These are phyloP conservation scores for Tuber melanosporum DNA, from an alignment of 495 filamentous ascomycete species.

Conservation along the genomic window DNA sequence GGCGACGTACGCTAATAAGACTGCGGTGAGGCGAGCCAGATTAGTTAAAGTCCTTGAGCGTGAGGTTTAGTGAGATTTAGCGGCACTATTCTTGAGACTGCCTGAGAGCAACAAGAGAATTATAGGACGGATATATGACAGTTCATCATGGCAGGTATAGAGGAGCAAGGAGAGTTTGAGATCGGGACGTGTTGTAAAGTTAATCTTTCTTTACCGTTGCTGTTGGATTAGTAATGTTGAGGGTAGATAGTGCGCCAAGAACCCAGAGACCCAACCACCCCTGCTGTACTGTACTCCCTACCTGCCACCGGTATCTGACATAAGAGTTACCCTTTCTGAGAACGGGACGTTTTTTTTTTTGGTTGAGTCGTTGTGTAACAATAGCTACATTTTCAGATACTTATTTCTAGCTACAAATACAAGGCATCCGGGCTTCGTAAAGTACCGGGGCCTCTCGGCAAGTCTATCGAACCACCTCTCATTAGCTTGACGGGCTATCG, in stretches of 20 bases:
- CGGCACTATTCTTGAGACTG: background rate
- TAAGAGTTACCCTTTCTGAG: too few relatives aligned
- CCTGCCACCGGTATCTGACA: too few relatives aligned
- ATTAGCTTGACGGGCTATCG: background rate
- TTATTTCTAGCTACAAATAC: too few relatives aligned
- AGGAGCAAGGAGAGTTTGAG: background rate
- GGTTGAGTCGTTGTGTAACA: too few relatives aligned
- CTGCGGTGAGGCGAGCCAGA: background rate
- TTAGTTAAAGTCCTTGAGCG: background rate
- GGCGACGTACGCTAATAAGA: background rate
- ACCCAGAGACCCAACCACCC: background rate
- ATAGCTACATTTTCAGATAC: too few relatives aligned
- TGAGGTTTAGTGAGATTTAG: background rate
- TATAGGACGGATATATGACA: background rate
- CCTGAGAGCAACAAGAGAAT: background rate
- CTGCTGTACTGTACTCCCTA: background rate
- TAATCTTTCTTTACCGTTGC: background rate
- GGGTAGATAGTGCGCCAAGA: background rate
- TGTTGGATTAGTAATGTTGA: background rate
- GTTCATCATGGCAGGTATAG: background rate
- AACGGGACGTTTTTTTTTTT: too few relatives aligned
- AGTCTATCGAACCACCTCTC: background rate
- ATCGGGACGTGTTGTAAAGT: background rate
- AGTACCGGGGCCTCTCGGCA: background rate
- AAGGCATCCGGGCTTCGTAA: background rate